A percentile compares a stretch with the other conserved stretches of the same genome.
These are phyloP conservation scores for Mycena galericulata DNA, from an alignment of 768 basidiomycete species.

Conservation along the genomic window DNA sequence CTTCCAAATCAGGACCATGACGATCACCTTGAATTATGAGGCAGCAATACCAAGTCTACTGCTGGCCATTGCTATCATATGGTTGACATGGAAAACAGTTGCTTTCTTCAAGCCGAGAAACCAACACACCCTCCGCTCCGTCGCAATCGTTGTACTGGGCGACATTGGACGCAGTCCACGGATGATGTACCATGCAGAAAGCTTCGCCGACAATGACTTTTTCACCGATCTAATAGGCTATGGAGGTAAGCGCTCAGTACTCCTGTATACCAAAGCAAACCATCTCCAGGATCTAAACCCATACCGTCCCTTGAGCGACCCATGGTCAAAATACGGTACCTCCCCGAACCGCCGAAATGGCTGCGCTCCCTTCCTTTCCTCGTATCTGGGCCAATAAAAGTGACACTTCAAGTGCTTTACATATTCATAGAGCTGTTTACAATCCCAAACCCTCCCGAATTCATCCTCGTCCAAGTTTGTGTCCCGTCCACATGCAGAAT, in stretches of 20 bases:
- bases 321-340: constrained; percentile 72
- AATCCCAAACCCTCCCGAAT: constrained; percentile 79
- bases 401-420: constrained; percentile 73
- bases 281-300: constrained; percentile 76
- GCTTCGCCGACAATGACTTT: constrained; percentile 85
- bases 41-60: constrained; percentile 28
- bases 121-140: constrained; percentile 67
- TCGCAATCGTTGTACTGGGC: constrained; percentile 93
- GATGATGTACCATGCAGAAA: constrained; percentile 99
- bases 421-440: constrained; percentile 73
- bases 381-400: constrained; percentile 84
- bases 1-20: not conserved
- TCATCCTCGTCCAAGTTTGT: constrained; percentile 90
- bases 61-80: constrained; percentile 33
- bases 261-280: not conserved
- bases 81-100: constrained; percentile 47
- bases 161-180: constrained; percentile 96
- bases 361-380: constrained; percentile 71
- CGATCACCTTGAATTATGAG: constrained; percentile 32
- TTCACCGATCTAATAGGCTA: constrained; percentile 89
- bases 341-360: constrained; percentile 70
- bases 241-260: constrained; percentile 63
- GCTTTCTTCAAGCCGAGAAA: constrained; percentile 51
- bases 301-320: constrained; percentile 80
- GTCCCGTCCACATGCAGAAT: not conserved